Conservation (phyloP, 1,284 basidiomycete species). For the Naganishia sp. region DNA sequence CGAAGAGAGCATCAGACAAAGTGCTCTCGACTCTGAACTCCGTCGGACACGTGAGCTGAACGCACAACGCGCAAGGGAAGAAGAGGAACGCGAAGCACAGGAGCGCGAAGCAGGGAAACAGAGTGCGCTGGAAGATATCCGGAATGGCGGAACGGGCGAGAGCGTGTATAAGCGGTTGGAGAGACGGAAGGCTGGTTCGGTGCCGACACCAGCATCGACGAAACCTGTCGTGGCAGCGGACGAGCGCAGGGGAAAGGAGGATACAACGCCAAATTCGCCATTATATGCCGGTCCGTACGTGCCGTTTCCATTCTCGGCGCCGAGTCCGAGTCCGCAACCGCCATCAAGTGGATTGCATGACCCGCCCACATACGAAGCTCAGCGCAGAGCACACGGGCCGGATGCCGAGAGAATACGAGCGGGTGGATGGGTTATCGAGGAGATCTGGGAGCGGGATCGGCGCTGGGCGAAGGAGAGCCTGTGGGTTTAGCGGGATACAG, state of each 20-base stretch:
- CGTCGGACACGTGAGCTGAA: slow-evolving; percentile 68
- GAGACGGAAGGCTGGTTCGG: slow-evolving; percentile 38
- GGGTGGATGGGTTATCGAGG: slow-evolving; percentile 76
- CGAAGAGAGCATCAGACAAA: slow-evolving; percentile 64
- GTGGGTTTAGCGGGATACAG: slow-evolving; percentile 25
- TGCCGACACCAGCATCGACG: slow-evolving; percentile 33
- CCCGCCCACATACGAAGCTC: slow-evolving; percentile 65
- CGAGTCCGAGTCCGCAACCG: slow-evolving; percentile 56
- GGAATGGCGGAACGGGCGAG: slow-evolving; percentile 78
- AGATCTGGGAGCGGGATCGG: slow-evolving; percentile 84
- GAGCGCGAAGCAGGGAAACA: slow-evolving; percentile 71
- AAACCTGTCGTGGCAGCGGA: slow-evolving; percentile 17
- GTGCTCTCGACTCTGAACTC: slow-evolving; percentile 59
- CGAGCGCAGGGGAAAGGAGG: slow-evolving; percentile 27
- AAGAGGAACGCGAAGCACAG: slow-evolving; percentile 66
- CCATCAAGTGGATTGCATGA: slow-evolving; percentile 61
- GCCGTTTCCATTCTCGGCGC: slow-evolving; percentile 48
- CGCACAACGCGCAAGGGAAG: slow-evolving; percentile 65
- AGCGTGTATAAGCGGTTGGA: slow-evolving; percentile 35
- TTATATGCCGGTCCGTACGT: slow-evolving; percentile 51
- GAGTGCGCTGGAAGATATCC: slow-evolving; percentile 54
- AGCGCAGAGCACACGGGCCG: slow-evolving; percentile 14
- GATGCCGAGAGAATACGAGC: slow-evolving; percentile 65
- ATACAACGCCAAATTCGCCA: slow-evolving; percentile 41
- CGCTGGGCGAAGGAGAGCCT: slow-evolving; percentile 73